These are phyloP conservation scores for Penstemon eatonii DNA, from an alignment of 257 asterid genomes.

Conservation along the genomic window DNA sequence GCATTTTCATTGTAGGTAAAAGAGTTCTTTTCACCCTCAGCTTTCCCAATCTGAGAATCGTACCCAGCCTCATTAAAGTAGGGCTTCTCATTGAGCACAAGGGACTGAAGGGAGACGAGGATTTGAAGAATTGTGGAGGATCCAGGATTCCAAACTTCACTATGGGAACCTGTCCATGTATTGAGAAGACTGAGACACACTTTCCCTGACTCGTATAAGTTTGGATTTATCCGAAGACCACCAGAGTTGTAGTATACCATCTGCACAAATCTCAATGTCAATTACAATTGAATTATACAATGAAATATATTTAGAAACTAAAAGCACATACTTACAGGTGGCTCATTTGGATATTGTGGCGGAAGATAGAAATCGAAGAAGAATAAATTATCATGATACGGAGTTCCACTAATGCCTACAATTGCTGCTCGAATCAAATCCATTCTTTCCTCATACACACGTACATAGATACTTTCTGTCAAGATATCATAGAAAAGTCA, in stretches of 20 bases:
- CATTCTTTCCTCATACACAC: constrained; percentile 78
- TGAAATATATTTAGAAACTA: not conserved
- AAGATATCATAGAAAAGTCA: not conserved
- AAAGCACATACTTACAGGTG: constrained; percentile 67
- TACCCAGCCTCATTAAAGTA: constrained; percentile 95
- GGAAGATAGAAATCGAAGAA: constrained; percentile 87
- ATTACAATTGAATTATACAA: constrained; percentile 1
- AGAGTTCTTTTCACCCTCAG: constrained; percentile 90
- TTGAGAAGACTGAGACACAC: constrained; percentile 88
- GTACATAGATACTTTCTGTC: constrained; percentile 75
- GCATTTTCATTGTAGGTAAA: constrained; percentile 86
- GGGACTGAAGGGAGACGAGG: constrained; percentile 91
- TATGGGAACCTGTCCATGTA: constrained; percentile 83
- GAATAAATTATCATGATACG: constrained; percentile 90
- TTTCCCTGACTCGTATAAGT: constrained; percentile 84
- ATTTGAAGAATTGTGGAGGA: constrained; percentile 80
- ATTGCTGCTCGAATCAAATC: constrained; percentile 82
- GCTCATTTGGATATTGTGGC: constrained; percentile 77
- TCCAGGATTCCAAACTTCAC: constrained; percentile 85
- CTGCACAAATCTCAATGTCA: constrained; percentile 44
- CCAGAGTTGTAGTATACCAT: constrained; percentile 87
- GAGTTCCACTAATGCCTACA: constrained; percentile 82
- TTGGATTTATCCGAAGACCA: constrained; percentile 93
- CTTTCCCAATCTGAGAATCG: constrained; percentile 77
- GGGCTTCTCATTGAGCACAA: constrained; percentile 89